phyloP scores from a whole-genome alignment of 2,329 filamentous ascomycete genomes.

The Dothideomycetes sp. region DNA sequence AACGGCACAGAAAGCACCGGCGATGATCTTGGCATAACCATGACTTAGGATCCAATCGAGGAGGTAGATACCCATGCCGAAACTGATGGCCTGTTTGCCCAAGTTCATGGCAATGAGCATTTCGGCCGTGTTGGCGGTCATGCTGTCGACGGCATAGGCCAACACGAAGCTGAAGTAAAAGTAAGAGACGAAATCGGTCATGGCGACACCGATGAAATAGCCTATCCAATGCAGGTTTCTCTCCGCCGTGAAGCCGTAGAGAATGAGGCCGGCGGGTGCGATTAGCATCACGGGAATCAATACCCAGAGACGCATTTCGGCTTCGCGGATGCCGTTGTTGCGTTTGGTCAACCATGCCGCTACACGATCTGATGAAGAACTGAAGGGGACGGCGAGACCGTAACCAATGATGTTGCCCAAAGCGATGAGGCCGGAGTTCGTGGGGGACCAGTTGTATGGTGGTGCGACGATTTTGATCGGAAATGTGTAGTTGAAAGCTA shows the following conservation, averaged over 20 bases:
- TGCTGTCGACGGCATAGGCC: constrained; percentile 52
- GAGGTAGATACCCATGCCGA: constrained; percentile 28
- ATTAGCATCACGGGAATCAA: constrained; percentile 29
- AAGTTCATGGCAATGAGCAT: constrained; percentile 44
- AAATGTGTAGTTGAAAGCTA: constrained; percentile 33
- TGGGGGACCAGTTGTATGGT: constrained; percentile 26
- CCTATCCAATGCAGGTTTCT: constrained; percentile 28
- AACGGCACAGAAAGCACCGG: constrained; percentile 27
- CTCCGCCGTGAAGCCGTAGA: constrained; percentile 29
- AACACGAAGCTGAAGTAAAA: constrained; percentile 42
- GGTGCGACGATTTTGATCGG: constrained; percentile 27
- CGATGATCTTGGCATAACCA: constrained; percentile 28
- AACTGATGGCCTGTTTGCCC: constrained; percentile 30
- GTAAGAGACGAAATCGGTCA: constrained; percentile 27
- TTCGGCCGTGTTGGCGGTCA: constrained; percentile 50
- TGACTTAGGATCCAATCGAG: constrained; percentile 28
- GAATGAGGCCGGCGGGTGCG: constrained; percentile 27
- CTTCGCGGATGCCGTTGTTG: constrained; percentile 23
- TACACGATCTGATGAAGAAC: constrained; percentile 22
- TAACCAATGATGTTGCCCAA: constrained; percentile 30
- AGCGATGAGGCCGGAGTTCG: constrained; percentile 25
- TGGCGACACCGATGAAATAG: constrained; percentile 29
- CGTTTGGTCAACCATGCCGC: constrained; percentile 24
- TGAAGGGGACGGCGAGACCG: constrained; percentile 27
- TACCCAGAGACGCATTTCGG: constrained; percentile 26